phyloP scores from a whole-genome alignment of 306 rosid genomes.

The Prunus salicina region DNA sequence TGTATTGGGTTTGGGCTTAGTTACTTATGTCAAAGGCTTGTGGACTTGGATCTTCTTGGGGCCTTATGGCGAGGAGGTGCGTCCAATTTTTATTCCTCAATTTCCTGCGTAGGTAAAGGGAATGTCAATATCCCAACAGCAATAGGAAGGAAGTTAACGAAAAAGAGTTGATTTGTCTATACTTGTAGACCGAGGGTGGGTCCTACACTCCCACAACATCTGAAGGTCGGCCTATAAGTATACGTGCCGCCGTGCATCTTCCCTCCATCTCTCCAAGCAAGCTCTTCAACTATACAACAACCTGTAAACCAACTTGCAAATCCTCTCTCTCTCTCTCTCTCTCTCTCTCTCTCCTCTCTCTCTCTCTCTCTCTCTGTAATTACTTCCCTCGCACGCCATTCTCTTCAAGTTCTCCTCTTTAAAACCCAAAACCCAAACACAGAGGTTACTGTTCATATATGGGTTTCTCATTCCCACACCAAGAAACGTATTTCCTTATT shows the following conservation, averaged over 20 bases:
- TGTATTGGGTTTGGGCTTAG: too few relatives aligned
- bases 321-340: too few relatives aligned
- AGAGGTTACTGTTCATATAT: slow-evolving; percentile 9
- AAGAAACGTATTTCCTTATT: not conserved
- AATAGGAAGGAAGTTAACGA: too few relatives aligned
- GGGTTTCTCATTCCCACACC: not conserved
- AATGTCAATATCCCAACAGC: too few relatives aligned
- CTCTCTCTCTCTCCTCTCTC: too few relatives aligned
- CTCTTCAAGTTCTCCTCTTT: not conserved
- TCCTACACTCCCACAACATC: not conserved
- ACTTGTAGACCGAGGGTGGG: too few relatives aligned
- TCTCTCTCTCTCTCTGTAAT: not conserved
- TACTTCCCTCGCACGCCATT: slow-evolving; percentile 10
- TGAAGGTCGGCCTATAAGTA: not conserved
- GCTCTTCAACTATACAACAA: not conserved
- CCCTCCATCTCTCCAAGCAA: not conserved
- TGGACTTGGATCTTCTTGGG: too few relatives aligned
- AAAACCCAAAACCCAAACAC: not conserved
- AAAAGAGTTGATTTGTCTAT: too few relatives aligned
- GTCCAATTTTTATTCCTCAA: too few relatives aligned
- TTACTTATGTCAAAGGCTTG: too few relatives aligned
- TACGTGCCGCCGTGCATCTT: not conserved
- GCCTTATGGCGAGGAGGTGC: too few relatives aligned
- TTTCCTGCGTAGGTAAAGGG: too few relatives aligned
- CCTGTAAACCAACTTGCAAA: not conserved